Conservation (phyloP, 192 early-diverging fungal genomes). For the Pecoramyces ruminantium region DNA sequence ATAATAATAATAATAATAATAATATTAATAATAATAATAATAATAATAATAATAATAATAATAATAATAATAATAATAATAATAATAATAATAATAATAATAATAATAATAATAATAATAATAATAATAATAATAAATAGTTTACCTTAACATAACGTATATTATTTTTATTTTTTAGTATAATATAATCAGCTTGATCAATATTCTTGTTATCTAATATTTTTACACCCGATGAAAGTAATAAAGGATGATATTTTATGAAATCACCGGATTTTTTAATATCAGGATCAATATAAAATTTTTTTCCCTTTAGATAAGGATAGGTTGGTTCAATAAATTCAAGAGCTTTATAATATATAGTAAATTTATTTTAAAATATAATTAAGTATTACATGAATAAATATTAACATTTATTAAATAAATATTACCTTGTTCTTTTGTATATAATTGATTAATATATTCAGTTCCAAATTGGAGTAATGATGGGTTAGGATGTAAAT, state of each 20-base stretch:
- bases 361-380: not conserved
- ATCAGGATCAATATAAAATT: not conserved
- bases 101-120: no score
- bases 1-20: no score
- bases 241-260: not conserved
- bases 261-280: not conserved
- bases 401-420: no score
- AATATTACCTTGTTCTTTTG: not conserved
- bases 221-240: not conserved
- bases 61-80: no score
- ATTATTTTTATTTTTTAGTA: not conserved
- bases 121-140: no score
- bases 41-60: no score
- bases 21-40: no score
- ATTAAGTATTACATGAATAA: no score
- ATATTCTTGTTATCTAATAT: not conserved
- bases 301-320: not conserved
- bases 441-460: not conserved
- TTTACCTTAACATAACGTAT: not conserved
- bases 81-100: no score
- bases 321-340: not conserved
- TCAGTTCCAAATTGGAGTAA: not conserved
- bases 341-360: not conserved
- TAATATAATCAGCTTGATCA: not conserved
- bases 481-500: conserved; percentile 16